Percentiles rank a stretch among this genome's conserved stretches.
Evolutionary conservation across 1,284 basidiomycete genomes (phyloP).

Genomic region (Sporisorium scitamineum): DNA sequence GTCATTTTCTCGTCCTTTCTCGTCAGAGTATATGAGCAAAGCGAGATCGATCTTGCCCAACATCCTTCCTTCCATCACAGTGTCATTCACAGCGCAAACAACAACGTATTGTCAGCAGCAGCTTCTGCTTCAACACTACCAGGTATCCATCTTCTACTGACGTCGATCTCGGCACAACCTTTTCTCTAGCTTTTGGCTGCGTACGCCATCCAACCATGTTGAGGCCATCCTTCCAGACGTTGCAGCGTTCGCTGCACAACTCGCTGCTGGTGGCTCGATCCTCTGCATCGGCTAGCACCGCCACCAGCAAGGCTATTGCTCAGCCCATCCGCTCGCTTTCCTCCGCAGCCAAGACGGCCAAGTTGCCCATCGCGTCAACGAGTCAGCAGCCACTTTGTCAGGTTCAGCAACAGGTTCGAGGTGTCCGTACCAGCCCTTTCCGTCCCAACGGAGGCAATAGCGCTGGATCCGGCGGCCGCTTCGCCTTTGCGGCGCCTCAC

Average conservation of each 20-base stretch:
- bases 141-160: conserved; percentile 1
- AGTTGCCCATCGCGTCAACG: conserved; percentile 13
- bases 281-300: conserved; percentile 13
- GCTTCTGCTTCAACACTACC: not conserved
- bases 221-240: conserved; percentile 49
- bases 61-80: not conserved
- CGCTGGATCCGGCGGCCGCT: conserved; percentile 21
- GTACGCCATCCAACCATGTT: conserved; percentile 20
- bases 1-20: not conserved
- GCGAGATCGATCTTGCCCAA: no score
- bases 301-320: conserved; percentile 26
- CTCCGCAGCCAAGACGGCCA: conserved; percentile 12
- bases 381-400: conserved; percentile 16
- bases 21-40: not conserved
- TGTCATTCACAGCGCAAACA: not conserved
- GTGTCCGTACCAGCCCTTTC: conserved; percentile 49
- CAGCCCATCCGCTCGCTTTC: conserved; percentile 36
- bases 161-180: not conserved
- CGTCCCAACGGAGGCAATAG: conserved; percentile 31
- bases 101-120: not conserved
- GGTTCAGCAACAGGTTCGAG: conserved; percentile 46
- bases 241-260: conserved; percentile 44
- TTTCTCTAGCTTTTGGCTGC: not conserved
- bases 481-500: conserved; percentile 55
- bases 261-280: conserved; percentile 51